Conservation (phyloP, 768 basidiomycete genomes). For the Boletellus ananas region DNA sequence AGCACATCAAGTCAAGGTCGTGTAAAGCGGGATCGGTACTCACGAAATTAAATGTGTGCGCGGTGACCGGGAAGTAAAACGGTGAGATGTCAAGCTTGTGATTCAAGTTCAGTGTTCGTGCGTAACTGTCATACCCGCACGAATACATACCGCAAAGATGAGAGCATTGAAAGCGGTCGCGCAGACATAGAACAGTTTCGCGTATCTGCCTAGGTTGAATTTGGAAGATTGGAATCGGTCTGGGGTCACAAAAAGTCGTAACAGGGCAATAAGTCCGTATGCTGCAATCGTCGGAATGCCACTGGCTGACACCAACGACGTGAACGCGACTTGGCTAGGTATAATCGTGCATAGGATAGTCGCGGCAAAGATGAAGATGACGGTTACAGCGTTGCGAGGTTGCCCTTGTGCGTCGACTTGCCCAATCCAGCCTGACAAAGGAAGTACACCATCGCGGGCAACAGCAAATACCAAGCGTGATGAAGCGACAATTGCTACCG, state of each 20-base stretch:
- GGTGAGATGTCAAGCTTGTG: slow-evolving; percentile 77
- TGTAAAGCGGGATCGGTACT: slow-evolving; percentile 28
- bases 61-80: slow-evolving; percentile 79
- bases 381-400: slow-evolving; percentile 80
- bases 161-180: slow-evolving; percentile 70
- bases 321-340: slow-evolving; percentile 89
- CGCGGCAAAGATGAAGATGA: slow-evolving; percentile 79
- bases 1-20: slow-evolving; percentile 8
- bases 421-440: slow-evolving; percentile 80
- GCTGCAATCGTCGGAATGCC: slow-evolving; percentile 85
- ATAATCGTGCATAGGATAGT: slow-evolving; percentile 80
- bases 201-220: slow-evolving; percentile 66
- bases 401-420: slow-evolving; percentile 66
- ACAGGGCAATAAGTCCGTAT: slow-evolving; percentile 75
- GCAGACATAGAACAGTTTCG: slow-evolving; percentile 64
- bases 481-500: slow-evolving; percentile 81
- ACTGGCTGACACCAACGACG: slow-evolving; percentile 83
- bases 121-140: not conserved
- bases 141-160: slow-evolving; percentile 61
- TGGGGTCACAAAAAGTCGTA: slow-evolving; percentile 77
- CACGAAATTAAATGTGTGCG: slow-evolving; percentile 82
- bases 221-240: slow-evolving; percentile 67
- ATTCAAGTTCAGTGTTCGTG: slow-evolving; percentile 3
- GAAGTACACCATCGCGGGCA: slow-evolving; percentile 90
- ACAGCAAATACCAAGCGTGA: slow-evolving; percentile 89